Conservation (phyloP, 2,329 filamentous ascomycete genomes). For the Aspergillus sergii region DNA sequence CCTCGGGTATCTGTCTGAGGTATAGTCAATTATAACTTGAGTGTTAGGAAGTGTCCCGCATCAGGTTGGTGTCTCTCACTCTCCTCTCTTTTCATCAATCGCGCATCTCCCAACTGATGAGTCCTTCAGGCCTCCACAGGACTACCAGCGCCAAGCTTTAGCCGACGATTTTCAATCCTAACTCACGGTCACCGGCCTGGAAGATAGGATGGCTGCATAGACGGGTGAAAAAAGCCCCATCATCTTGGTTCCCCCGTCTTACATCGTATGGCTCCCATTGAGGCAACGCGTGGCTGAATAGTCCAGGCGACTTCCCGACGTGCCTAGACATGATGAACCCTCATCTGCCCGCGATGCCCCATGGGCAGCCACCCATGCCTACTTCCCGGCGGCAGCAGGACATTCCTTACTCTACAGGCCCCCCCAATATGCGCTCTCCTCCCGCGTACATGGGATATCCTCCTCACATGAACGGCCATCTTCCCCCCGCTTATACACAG, state of each 20-base stretch:
- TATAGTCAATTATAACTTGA: constrained; percentile 1
- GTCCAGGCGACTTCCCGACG: constrained; percentile 35
- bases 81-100: constrained; percentile 4
- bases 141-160: constrained; percentile 10
- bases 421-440: constrained; percentile 58
- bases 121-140: constrained; percentile 13
- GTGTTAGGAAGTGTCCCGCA: constrained; percentile 4
- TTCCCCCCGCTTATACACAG: constrained; percentile 47
- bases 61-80: constrained; percentile 7
- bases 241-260: constrained; percentile 24
- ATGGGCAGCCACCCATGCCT: constrained; percentile 55
- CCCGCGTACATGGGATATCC: constrained; percentile 61
- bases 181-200: constrained; percentile 16
- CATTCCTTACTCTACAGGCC: constrained; percentile 44
- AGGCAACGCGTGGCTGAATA: constrained; percentile 41
- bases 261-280: constrained; percentile 44
- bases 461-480: constrained; percentile 61
- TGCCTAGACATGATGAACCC: constrained; percentile 48
- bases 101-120: constrained; percentile 14
- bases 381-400: constrained; percentile 51
- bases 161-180: constrained; percentile 5
- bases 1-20: neutral
- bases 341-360: constrained; percentile 47
- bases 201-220: constrained; percentile 42
- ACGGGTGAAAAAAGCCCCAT: constrained; percentile 22